phyloP scores from a whole-genome alignment of 1,284 basidiomycete genomes.

The Porodaedalea pini region DNA sequence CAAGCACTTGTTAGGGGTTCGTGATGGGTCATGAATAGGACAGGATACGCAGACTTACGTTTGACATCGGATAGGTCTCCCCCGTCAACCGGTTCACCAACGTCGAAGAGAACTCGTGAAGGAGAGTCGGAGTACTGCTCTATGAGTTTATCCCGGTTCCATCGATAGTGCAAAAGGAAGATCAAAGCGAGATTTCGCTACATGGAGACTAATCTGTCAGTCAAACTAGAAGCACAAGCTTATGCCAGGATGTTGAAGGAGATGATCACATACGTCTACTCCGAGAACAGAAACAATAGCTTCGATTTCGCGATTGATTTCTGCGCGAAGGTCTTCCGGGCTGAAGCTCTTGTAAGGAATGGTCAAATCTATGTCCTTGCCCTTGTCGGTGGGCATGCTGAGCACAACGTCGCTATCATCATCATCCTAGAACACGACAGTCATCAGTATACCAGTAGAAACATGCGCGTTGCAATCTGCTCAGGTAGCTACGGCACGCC shows the following conservation, averaged over 20 bases:
- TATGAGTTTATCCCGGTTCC: constrained; percentile 62
- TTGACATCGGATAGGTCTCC: not conserved
- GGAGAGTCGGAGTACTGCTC: constrained; percentile 54
- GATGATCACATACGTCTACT: constrained; percentile 41
- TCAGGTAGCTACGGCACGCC: too few relatives aligned
- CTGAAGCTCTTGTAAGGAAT: constrained; percentile 27
- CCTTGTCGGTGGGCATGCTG: constrained; percentile 27
- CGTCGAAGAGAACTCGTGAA: constrained; percentile 37
- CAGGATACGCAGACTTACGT: not conserved
- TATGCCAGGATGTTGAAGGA: constrained; percentile 12
- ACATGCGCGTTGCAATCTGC: too few relatives aligned
- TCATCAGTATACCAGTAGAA: too few relatives aligned
- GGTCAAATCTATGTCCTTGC: constrained; percentile 26
- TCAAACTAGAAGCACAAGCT: too few relatives aligned
- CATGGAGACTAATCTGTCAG: not conserved
- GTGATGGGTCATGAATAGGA: not conserved
- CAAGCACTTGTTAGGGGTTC: constrained; percentile 12
- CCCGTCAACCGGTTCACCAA: constrained; percentile 30
- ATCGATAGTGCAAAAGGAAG: constrained; percentile 58
- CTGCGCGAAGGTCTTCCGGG: constrained; percentile 39
- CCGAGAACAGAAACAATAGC: constrained; percentile 48
- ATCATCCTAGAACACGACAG: too few relatives aligned
- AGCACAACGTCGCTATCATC: constrained; percentile 29
- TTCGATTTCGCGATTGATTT: constrained; percentile 43
- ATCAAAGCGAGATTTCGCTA: constrained; percentile 50